Base-by-base conservation (phyloP, 2,329 filamentous ascomycete genomes). In the Colletotrichum echinochloae region DNA sequence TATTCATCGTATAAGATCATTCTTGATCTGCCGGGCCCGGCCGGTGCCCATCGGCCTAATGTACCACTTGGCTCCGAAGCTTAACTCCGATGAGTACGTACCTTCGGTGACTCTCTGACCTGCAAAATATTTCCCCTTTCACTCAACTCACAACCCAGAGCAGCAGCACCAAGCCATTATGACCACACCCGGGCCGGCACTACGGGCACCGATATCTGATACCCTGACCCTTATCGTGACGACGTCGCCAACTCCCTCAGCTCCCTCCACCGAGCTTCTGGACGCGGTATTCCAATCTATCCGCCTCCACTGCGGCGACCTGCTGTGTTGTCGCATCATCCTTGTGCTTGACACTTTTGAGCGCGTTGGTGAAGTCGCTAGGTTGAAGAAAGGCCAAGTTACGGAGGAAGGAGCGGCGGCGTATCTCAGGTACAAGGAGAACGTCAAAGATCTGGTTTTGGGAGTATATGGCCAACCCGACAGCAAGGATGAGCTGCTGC, bases 271-370 rank as follows among this genome's bases (percentile, higher is more conserved):
- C 0, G 86, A 87, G 20, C 82, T 89, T 0, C 73, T 88, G n/a
- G 81, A 80, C 0, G 75, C 83, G 0, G 82, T 88, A 2, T 60
- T 88, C 2, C 73, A 76, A 3, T 87, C 85, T 0, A 87, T 87
- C 72, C 77, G 77, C 20, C 55, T 56, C 0, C 77, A 86, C 73
- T 88, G 86, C 63, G 76, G 77, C 0, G 70, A 65, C 0, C 74
- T 89, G 18, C 69, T 83, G 2, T 55, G 70, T 0, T 88, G 85
- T 66, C 78, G 78, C 2, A 79, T 88, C 23, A 81, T 88, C 41
- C 81, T 88, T 3, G 85, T 87, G 2, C 82, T 89, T 52, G 87
- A 89, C 73, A 83, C 82, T 0, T 88, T 83, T 71, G 86, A 88
- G 64, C 81, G 81, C 23, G 77, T 89, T 46, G 80, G 78, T 1